These are phyloP conservation scores for Camellia japonica DNA, from an alignment of 148 eudicot species.

Conservation along the genomic window DNA sequence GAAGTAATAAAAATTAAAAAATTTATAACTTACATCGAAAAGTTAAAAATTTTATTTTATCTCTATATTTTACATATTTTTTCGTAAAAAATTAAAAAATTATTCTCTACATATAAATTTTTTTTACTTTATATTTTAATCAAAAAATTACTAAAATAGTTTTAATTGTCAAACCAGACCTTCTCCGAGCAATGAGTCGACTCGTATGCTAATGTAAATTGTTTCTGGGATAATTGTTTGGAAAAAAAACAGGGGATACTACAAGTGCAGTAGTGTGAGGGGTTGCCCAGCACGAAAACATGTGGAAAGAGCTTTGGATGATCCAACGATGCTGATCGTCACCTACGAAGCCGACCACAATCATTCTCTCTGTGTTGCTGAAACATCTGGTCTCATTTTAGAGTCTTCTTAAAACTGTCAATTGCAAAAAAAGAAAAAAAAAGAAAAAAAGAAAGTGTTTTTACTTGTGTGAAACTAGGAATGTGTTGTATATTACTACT, in stretches of 20 bases:
- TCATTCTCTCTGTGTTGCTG: constrained; percentile 53
- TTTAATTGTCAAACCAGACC: background rate
- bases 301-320: constrained; percentile 88
- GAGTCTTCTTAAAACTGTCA: constrained; percentile 54
- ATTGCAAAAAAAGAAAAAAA: too few species aligned
- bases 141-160: too few species aligned
- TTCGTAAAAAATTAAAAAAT: too few species aligned
- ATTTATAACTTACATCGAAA: too few species aligned
- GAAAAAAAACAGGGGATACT: constrained; percentile 64
- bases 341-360: constrained; percentile 96
- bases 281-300: constrained; percentile 96
- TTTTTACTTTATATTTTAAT: too few species aligned
- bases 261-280: constrained; percentile 90
- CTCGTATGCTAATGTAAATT: background rate
- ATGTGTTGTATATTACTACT: too few species aligned
- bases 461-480: too few species aligned
- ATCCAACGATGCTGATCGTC: constrained; percentile 76
- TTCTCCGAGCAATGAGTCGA: background rate
- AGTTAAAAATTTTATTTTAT: too few species aligned
- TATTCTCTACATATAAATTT: too few species aligned
- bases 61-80: too few species aligned
- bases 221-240: background rate
- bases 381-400: constrained; percentile 60
- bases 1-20: too few species aligned
- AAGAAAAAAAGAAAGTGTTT: too few species aligned